Conservation (phyloP, 208 protist genomes). For the Trypanosoma boissoni region DNA sequence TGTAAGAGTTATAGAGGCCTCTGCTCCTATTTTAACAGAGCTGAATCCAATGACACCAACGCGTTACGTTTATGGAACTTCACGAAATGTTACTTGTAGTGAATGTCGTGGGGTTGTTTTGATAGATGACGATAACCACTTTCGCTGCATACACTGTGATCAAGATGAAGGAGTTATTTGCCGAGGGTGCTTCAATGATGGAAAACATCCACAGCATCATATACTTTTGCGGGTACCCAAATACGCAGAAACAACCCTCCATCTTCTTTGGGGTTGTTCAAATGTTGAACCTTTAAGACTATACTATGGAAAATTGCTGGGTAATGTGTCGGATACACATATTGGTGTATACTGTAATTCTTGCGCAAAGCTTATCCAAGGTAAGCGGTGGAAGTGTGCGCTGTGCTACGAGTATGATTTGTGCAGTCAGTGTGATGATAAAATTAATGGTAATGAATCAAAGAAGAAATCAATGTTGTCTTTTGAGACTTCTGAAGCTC, state of each 20-base stretch:
- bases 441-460: slow-evolving; percentile 7
- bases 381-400: slow-evolving; percentile 80
- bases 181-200: slow-evolving; percentile 30
- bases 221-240: slow-evolving; percentile 58
- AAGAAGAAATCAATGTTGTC: background rate
- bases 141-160: slow-evolving; percentile 74
- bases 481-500: background rate
- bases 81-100: slow-evolving; percentile 47
- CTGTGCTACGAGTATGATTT: slow-evolving; percentile 80
- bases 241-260: slow-evolving; percentile 17
- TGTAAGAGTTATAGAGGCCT: slow-evolving; percentile 53
- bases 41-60: slow-evolving; percentile 66
- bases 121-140: slow-evolving; percentile 53
- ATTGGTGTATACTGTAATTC: slow-evolving; percentile 71
- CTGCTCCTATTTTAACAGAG: slow-evolving; percentile 39
- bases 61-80: slow-evolving; percentile 28
- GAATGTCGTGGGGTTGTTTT: slow-evolving; percentile 42
- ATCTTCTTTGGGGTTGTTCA: slow-evolving; percentile 75
- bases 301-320: slow-evolving; percentile 40
- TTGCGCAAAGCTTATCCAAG: slow-evolving; percentile 53
- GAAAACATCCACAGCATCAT: slow-evolving; percentile 58
- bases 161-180: slow-evolving; percentile 38
- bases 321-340: slow-evolving; percentile 42
- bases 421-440: slow-evolving; percentile 50
- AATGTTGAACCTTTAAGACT: slow-evolving; percentile 59